Percentiles rank a stretch among this genome's conserved stretches.
These are phyloP conservation scores for Somion occarium DNA, from an alignment of 1,284 basidiomycete genomes.

Conservation along the genomic window DNA sequence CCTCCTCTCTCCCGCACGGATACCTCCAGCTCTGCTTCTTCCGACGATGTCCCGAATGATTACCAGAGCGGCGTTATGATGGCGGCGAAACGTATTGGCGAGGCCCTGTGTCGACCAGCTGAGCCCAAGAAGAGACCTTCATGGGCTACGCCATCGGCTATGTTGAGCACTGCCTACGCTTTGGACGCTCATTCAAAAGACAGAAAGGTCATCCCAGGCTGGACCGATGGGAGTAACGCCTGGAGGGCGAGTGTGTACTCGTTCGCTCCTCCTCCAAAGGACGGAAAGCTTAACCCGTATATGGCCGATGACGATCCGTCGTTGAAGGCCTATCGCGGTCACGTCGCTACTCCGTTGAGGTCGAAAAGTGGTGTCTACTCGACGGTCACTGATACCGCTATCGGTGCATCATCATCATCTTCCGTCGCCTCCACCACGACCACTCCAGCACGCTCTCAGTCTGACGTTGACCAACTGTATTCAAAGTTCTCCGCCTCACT, in stretches of 20 bases:
- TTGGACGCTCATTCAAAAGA: slow-evolving; percentile 8
- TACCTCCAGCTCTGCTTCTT: slow-evolving; percentile 26
- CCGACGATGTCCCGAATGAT: slow-evolving; percentile 27
- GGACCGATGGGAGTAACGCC: slow-evolving; percentile 61
- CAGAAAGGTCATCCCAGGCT: slow-evolving; percentile 53
- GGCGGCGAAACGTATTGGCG: slow-evolving; percentile 52
- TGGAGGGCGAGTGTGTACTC: slow-evolving; percentile 61
- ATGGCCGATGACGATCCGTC: slow-evolving; percentile 20
- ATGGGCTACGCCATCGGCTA: slow-evolving; percentile 16
- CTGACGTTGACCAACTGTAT: slow-evolving; percentile 41
- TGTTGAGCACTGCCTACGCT: slow-evolving; percentile 18
- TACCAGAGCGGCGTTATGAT: slow-evolving; percentile 63
- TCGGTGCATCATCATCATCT: slow-evolving; percentile 22
- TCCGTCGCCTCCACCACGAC: slow-evolving; percentile 13
- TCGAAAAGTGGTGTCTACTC: slow-evolving; percentile 45
- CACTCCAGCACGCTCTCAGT: slow-evolving; percentile 10
- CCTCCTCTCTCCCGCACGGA: slow-evolving; percentile 33
- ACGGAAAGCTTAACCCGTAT: slow-evolving; percentile 13
- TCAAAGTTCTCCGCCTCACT: slow-evolving; percentile 50
- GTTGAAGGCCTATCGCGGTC: slow-evolving; percentile 36
- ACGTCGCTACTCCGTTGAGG: slow-evolving; percentile 45
- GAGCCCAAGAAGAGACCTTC: slow-evolving; percentile 25
- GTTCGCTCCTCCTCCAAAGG: slow-evolving; percentile 28
- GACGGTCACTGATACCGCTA: slow-evolving; percentile 32
- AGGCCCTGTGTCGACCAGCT: slow-evolving; percentile 40